These are phyloP conservation scores for Flaveria robusta DNA, from an alignment of 129 eudicot genomes.

Conservation along the genomic window DNA sequence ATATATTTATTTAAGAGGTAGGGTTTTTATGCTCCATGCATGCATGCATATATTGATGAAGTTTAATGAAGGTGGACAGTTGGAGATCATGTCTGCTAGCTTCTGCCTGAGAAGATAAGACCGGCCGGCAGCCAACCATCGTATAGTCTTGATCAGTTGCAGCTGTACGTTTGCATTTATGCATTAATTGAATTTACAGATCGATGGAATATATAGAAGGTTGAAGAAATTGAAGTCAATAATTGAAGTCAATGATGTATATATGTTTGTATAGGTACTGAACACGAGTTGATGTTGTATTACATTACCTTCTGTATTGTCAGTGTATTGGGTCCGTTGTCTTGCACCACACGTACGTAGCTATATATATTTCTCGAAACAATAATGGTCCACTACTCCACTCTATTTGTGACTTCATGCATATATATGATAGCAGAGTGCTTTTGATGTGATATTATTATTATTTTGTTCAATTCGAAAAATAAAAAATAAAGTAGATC, in stretches of 20 bases:
- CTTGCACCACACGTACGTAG: slow-evolving; percentile 18
- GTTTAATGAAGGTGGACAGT: neutral
- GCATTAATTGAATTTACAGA: neutral
- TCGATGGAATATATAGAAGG: neutral
- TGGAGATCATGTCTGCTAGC: slow-evolving; percentile 12
- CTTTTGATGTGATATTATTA: too few relatives aligned
- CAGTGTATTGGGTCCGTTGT: slow-evolving; percentile 32
- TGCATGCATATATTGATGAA: neutral
- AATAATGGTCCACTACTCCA: slow-evolving; percentile 14
- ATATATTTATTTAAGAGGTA: neutral
- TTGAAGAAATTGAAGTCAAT: slow-evolving; percentile 14
- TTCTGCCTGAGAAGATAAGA: slow-evolving; percentile 4
- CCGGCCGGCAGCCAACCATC: slow-evolving; percentile 16
- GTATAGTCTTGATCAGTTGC: slow-evolving; percentile 11
- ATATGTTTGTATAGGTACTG: neutral
- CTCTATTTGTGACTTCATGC: neutral
- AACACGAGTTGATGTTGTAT: neutral
- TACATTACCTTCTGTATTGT: slow-evolving; percentile 17
- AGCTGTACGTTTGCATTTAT: neutral
- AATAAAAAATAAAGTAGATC: too few relatives aligned
- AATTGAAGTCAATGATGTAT: neutral
- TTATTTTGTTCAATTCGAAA: too few relatives aligned
- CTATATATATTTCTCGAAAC: slow-evolving; percentile 19
- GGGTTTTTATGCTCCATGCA: slow-evolving; percentile 29
- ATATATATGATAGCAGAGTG: too few relatives aligned